Evolutionary conservation across 805 yeast genomes (phyloP), one percentile per base, ranked within the genome.

Genomic region (Ogataea thermomethanolica): DNA sequence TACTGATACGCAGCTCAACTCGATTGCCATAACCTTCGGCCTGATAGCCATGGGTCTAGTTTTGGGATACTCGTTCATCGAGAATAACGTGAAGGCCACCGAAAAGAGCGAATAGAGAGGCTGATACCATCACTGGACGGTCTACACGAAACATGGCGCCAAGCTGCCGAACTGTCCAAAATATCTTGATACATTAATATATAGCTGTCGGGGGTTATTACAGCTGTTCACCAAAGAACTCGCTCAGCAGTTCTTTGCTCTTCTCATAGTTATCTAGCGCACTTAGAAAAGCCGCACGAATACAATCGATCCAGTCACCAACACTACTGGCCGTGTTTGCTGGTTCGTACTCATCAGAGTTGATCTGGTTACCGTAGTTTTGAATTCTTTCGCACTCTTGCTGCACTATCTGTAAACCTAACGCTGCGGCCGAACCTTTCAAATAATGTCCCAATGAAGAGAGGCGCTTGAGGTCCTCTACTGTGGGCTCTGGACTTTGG

Each of bases 381-480:
- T 93, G 99, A 46, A 93, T 90, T 49, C 90, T 71, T 62, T 90
- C 99, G 65, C 99, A 93, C 53, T 89, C 84, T 56, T 79, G 76
- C 43, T 89, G 89, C 35, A 93, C 85, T 46, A 80, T 79, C 32
- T 76, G 77, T 41, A 93, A 71, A 2, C 99, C 99, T 43, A 93
- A 68, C 1, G 96, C 91, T 2, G 97, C 95, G 1, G 97, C 95
- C 9, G 95, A 83, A 33, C 99, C 99, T 60, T 93, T 93, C 41
- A 93, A 70, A 58, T 87, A 93, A 61, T 93, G 99, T 10, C 99
- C 99, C 52, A 84, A 66, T 10, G 79, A 71, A 14, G 90, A 81
- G 41, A 93, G 66, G 45, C 78, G 71, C 28, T 67, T 72, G 44
- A 89, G 69, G 50, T 72, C 64, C 11, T 63, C 62, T 25, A 68